Evolutionary conservation across 805 yeast species (phyloP), one percentile per base, ranked within the genome.

Genomic region (Suhomyces prunicola): DNA sequence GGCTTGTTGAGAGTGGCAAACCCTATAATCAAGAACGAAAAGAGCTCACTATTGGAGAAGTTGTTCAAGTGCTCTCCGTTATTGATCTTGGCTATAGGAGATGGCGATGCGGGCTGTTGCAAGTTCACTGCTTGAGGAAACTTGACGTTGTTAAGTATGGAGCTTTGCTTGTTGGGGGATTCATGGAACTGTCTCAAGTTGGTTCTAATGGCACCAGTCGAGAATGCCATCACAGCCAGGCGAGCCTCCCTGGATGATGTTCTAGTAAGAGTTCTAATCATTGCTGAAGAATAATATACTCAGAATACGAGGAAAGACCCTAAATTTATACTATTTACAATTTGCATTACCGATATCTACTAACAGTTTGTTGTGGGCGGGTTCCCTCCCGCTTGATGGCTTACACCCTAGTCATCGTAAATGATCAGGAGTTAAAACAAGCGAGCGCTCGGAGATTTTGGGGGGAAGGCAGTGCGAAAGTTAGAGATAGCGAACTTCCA

Each of bases 1-100:
- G 85, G 78, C 61, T 84, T 85, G 66, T 84, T 84, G 33, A 85
- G 58, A 1, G 93, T 87, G 42, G 86, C 86, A 42, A 83, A 54
- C 6, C 94, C 94, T 57, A 88, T 87, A 53, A 86, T 72, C 40
- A 85, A 80, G 57, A 84, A 81, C 1, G 89, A 85, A 46, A 87
- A 67, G 50, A 88, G 72, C 66, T 87, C 88, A 5, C 76, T 65
- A 47, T 69, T 74, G 35, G 78, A 76, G 40, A 86, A 71, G 4
- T 83, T 78, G 54, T 80, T 82, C 52, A 87, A 69, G 64, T 84
- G 84, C 33, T 52, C 64, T 19, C 57, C 44, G 9, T 47, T 47
- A 33, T 48, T 31, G 22, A 17, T 31, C 24, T 39, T 39, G 42
- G 42, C 24, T 15, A 19, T 50, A 40, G 39, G 44, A 47, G 12